These are phyloP conservation scores for Bifiguratus adelaidae DNA, from an alignment of 192 early-diverging fungal species.

Conservation along the genomic window DNA sequence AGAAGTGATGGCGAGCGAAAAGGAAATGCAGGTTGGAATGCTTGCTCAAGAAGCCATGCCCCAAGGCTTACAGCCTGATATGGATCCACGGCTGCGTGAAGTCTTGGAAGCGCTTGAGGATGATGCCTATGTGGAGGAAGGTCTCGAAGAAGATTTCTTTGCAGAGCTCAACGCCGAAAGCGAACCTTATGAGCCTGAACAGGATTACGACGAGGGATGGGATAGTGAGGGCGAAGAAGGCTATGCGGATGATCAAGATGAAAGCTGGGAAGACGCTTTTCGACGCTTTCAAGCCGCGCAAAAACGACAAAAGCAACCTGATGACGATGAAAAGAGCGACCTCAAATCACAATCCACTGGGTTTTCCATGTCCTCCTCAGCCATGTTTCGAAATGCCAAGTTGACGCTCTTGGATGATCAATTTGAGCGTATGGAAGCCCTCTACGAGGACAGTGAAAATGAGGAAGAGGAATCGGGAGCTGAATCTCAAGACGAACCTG, in stretches of 20 bases:
- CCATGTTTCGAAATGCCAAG: slow-evolving; percentile 87
- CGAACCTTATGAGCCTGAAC: slow-evolving; percentile 30
- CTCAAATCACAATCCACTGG: slow-evolving; percentile 28
- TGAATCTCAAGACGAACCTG: slow-evolving; percentile 31
- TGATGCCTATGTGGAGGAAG: slow-evolving; percentile 76
- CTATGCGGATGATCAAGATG: slow-evolving; percentile 33
- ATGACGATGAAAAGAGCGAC: slow-evolving; percentile 40
- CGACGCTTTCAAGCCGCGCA: neutral
- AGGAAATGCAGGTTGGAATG: slow-evolving; percentile 61
- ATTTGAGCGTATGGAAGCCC: slow-evolving; percentile 50
- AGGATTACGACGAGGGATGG: slow-evolving; percentile 43
- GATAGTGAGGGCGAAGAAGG: slow-evolving; percentile 28
- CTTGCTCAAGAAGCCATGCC: slow-evolving; percentile 56
- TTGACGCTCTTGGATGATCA: slow-evolving; percentile 86
- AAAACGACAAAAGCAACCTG: neutral
- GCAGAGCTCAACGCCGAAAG: slow-evolving; percentile 61
- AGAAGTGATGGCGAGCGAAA: slow-evolving; percentile 62
- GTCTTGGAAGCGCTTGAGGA: slow-evolving; percentile 90
- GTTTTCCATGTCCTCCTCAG: slow-evolving; percentile 88
- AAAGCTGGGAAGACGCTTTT: slow-evolving; percentile 14
- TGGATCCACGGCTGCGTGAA: slow-evolving; percentile 78
- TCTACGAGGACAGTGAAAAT: slow-evolving; percentile 36
- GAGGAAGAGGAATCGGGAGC: slow-evolving; percentile 49
- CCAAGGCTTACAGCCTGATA: slow-evolving; percentile 55
- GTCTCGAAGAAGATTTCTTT: slow-evolving; percentile 76